Base-by-base conservation (phyloP, 2,329 filamentous ascomycete species). In the Amesomyces nigricolor region DNA sequence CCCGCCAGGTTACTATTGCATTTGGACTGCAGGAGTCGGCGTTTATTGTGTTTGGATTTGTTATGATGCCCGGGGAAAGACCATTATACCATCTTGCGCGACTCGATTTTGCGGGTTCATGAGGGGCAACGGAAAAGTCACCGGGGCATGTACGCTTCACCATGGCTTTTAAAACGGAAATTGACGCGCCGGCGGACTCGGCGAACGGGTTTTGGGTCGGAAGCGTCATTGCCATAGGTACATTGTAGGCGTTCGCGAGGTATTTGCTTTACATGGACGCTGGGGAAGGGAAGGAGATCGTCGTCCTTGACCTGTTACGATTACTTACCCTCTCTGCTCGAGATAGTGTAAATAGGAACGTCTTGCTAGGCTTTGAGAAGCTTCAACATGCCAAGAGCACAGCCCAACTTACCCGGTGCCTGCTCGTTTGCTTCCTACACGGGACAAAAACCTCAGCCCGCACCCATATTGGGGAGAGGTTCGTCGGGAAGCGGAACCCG, bases 1-100 rank as follows among this genome's bases (percentile, higher is more conserved):
- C 42, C 39, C 44, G 10, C 29, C 51, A 46, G 26, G 19, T 32
- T n/a, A 47, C 40, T 32, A 40, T 53, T 35, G 50, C 45, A 47
- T 19, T 6, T 22, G 51, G 47, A 10, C 29, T 47, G 47, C 47
- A 43, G 51, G 56, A 47, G 53, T 48, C 51, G 43, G 56, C 16
- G 47, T 48, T 58, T 30, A 47, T 35, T 46, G 40, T 29, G 38
- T 29, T 35, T 46, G n/a, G 37, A 16, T 45, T 29, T 54, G 19
- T 56, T 51, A 51, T 45, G 47, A 51, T 53, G 47, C 47, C 19
- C 47, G 39, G 19, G 19, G 44, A 49, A 50, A 48, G 45, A 50
- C 49, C 47, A 52, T 58, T 44, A 60, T 60, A 59, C 59, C 59
- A 61, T 49, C 51, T 56, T 50, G 38, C 48, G 58, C 53, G 47